Evolutionary conservation across 441 rosid genomes (phyloP), one percentile per base, ranked within the genome.

Genomic region (Sinapis alba): DNA sequence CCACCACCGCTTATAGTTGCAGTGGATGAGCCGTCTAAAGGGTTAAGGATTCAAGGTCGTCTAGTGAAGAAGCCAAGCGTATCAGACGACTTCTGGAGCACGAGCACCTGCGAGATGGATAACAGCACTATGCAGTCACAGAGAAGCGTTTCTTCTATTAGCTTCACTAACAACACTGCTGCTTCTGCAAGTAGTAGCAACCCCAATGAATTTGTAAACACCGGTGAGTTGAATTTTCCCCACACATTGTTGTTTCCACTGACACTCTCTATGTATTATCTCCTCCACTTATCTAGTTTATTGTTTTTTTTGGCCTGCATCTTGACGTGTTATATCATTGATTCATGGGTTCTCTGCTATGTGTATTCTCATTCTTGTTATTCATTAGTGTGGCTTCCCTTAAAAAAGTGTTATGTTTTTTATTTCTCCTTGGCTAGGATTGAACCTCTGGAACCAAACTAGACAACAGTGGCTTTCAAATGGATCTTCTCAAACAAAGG

Each of bases 151-250:
- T 89, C 93, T 32, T 87, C 92, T 20, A 80, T 77, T 13, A 78
- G 85, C 82, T 89, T 87, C 71, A 70, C 83, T 53, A 69, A 21
- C 28, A 69, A 26, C 4, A 62, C 54, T 70, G 4, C 65, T 30
- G 30, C 74, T 57, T 16, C 83, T 64, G 74, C 84, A 63, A 85
- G 87, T 83, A 62, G 88, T 7, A 87, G 84, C 84, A 82, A 82
- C 81, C 83, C 86, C 68, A 50, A 87, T 9, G 90, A 94, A 79
- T 92, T 88, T 80, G 88, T 87, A 45, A 94, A 94, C 81, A 85
- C 80, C 6, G 97, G 99, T 80, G 83, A 84, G 97, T 80, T 74
- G 28, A 62, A 57, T 24, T 18, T 60, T 41, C 6, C 16, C 26
- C 54, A 54, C 60, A 27, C 59, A 26, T 26, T 38, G 2, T 3